phyloP scores from a whole-genome alignment of 345 rosid genomes.

The Camelina sativa region DNA sequence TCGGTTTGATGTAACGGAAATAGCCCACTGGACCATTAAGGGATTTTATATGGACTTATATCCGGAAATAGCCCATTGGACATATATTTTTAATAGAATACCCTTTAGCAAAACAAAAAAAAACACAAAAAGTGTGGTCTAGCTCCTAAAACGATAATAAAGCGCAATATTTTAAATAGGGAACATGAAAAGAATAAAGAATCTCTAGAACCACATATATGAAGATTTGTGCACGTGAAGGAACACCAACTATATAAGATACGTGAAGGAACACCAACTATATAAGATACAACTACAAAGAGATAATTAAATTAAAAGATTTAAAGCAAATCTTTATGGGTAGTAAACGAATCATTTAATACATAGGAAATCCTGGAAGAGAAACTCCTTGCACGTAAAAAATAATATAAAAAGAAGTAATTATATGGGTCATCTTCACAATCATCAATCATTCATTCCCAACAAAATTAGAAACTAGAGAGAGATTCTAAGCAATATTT shows the following conservation, averaged over 20 bases:
- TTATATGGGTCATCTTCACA: slow-evolving; percentile 20
- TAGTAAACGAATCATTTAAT: slow-evolving; percentile 41
- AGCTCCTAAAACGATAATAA: too few relatives aligned
- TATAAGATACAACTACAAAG: slow-evolving; percentile 36
- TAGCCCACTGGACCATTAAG: too few relatives aligned
- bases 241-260: slow-evolving; percentile 43
- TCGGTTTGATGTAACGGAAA: too few relatives aligned
- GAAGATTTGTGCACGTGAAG: slow-evolving; percentile 39
- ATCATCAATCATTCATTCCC: slow-evolving; percentile 18
- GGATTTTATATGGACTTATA: too few relatives aligned
- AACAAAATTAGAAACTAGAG: not conserved
- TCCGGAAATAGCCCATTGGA: too few relatives aligned
- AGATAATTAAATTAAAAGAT: not conserved
- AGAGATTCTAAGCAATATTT: slow-evolving; percentile 1
- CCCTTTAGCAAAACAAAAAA: too few relatives aligned
- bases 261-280: slow-evolving; percentile 45
- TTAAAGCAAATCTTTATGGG: slow-evolving; percentile 29
- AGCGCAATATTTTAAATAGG: too few relatives aligned
- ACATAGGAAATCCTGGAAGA: slow-evolving; percentile 36
- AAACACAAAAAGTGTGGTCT: too few relatives aligned
- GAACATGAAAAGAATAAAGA: slow-evolving; percentile 1
- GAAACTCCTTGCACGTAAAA: slow-evolving; percentile 4
- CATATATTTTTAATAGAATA: too few relatives aligned
- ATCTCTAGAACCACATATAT: slow-evolving; percentile 12
- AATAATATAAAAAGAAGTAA: slow-evolving; percentile 18